A percentile compares a stretch with the other conserved stretches of the same genome.
Conservation (phyloP, 768 basidiomycete species). For the Boletus rubropictus region DNA sequence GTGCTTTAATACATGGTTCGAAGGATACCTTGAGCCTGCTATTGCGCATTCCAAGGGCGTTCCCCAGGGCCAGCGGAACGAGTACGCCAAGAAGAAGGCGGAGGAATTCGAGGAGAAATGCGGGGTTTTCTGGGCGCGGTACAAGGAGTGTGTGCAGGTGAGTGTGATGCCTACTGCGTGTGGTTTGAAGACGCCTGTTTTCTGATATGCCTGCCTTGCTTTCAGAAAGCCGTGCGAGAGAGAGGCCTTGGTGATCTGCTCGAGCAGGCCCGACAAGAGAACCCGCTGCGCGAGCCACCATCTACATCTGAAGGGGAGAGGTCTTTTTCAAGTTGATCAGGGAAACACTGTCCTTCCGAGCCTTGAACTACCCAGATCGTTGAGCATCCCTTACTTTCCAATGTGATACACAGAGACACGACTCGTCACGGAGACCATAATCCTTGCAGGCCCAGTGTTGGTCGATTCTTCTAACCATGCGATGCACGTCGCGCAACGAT, state of each 20-base stretch:
- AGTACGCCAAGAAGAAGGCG: slow-evolving; percentile 71
- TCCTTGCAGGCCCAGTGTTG: background rate
- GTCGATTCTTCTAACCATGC: no score
- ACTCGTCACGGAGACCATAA: background rate
- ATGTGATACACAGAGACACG: background rate
- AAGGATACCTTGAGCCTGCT: slow-evolving; percentile 88
- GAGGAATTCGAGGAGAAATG: slow-evolving; percentile 85
- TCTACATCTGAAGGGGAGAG: slow-evolving; percentile 16
- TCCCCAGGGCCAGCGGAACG: slow-evolving; percentile 42
- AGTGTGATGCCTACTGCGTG: slow-evolving; percentile 19
- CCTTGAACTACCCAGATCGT: background rate
- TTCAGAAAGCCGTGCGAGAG: slow-evolving; percentile 72
- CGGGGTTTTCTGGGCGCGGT: slow-evolving; percentile 75
- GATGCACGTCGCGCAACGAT: background rate
- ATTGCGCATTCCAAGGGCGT: slow-evolving; percentile 39
- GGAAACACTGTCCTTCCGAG: background rate
- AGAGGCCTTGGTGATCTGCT: slow-evolving; percentile 72
- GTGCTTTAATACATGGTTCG: slow-evolving; percentile 98
- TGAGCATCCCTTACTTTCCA: background rate
- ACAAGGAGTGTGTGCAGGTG: slow-evolving; percentile 81
- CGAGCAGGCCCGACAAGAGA: slow-evolving; percentile 74
- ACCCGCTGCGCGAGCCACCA: slow-evolving; percentile 62
- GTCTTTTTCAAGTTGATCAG: slow-evolving; percentile 11
- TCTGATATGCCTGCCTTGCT: background rate
- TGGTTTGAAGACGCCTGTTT: background rate